Evolutionary conservation across 1,284 basidiomycete genomes (phyloP).

Genomic region (Ustilago trichophora): DNA sequence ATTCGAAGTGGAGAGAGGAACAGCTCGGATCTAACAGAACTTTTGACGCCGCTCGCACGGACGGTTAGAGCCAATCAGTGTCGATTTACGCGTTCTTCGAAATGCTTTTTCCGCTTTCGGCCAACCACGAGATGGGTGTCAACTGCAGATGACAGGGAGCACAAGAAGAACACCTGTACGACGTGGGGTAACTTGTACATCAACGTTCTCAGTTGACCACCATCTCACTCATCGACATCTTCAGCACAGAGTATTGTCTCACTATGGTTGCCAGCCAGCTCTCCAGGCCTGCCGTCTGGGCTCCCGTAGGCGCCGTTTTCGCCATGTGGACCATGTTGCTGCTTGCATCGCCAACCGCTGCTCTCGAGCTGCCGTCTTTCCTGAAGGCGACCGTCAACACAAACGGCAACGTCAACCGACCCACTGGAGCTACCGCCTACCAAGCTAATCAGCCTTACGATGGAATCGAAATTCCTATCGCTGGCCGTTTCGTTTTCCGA

Average conservation of each 20-base stretch:
- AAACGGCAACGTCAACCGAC: slow-evolving; percentile 11
- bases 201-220: too few species aligned
- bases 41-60: slow-evolving; percentile 3
- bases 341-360: slow-evolving; percentile 30
- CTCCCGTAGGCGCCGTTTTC: slow-evolving; percentile 30
- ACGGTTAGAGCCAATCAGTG: slow-evolving; percentile 4
- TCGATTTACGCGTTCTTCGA: slow-evolving; percentile 12
- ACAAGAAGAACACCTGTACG: too few species aligned
- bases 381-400: slow-evolving; percentile 3
- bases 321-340: slow-evolving; percentile 41
- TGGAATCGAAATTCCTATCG: slow-evolving; percentile 30
- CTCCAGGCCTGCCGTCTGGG: slow-evolving; percentile 1
- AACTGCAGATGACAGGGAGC: too few species aligned
- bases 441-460: slow-evolving; percentile 46
- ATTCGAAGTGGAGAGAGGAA: neutral
- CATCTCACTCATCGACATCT: slow-evolving; percentile 1
- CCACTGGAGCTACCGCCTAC: slow-evolving; percentile 35
- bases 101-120: slow-evolving; percentile 15
- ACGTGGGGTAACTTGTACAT: too few species aligned
- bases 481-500: slow-evolving; percentile 41
- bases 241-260: neutral
- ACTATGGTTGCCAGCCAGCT: slow-evolving; percentile 17
- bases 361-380: slow-evolving; percentile 39
- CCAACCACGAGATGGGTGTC: neutral
- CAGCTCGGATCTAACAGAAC: neutral